Conservation (phyloP, 1,139 yeast genomes). For the Citeromyces siamensis region DNA sequence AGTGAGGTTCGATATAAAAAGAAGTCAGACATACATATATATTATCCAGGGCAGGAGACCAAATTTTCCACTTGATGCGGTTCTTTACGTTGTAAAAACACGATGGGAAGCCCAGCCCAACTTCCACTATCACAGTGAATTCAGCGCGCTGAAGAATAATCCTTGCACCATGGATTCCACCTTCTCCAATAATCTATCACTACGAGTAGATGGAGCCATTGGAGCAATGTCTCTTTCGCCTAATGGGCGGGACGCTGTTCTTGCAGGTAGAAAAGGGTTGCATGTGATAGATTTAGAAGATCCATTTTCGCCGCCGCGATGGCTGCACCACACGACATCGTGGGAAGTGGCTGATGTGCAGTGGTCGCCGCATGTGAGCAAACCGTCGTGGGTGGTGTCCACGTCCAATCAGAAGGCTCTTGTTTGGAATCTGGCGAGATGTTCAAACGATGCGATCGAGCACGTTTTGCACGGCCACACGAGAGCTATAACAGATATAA, state of each 20-base stretch:
- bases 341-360: slow-evolving; percentile 99
- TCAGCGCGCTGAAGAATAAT: too few species aligned
- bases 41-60: too few species aligned
- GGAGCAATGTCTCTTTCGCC: slow-evolving; percentile 93
- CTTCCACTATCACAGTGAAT: too few species aligned
- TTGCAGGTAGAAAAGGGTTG: slow-evolving; percentile 84
- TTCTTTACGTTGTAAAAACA: too few species aligned
- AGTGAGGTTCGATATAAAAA: too few species aligned
- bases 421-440: slow-evolving; percentile 80
- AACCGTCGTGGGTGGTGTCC: slow-evolving; percentile 86
- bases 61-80: too few species aligned
- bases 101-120: too few species aligned
- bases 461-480: slow-evolving; percentile 82
- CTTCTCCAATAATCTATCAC: slow-evolving; percentile 67
- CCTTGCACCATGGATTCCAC: too few species aligned
- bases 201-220: slow-evolving; percentile 85
- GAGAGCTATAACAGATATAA: slow-evolving; percentile 91
- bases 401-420: slow-evolving; percentile 93
- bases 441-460: slow-evolving; percentile 69
- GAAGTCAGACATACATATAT: too few species aligned
- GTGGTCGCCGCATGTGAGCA: slow-evolving; percentile 85
- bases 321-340: slow-evolving; percentile 83
- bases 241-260: slow-evolving; percentile 83
- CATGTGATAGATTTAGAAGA: slow-evolving; percentile 89
- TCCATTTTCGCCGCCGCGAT: slow-evolving; percentile 89